phyloP scores from a whole-genome alignment of 768 basidiomycete genomes.

The Arthromyces matolae region DNA sequence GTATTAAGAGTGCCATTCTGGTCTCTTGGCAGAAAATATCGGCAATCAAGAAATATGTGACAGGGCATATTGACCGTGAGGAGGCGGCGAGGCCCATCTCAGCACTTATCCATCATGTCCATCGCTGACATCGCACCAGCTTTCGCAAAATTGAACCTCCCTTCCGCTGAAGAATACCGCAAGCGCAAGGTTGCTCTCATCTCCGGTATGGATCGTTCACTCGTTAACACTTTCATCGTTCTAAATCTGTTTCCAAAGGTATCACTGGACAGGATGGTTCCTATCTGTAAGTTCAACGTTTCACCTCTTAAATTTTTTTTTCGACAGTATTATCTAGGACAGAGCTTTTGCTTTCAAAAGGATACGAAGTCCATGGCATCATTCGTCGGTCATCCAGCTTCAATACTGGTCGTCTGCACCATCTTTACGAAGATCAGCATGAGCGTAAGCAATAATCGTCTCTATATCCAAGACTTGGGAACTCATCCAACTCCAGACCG shows the following conservation, averaged over 20 bases:
- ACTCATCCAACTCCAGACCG: conserved; percentile 41
- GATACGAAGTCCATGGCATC: conserved; percentile 92
- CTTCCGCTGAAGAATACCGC: conserved; percentile 76
- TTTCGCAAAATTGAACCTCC: conserved; percentile 55
- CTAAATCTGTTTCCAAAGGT: conserved; percentile 46
- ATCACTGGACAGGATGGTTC: conserved; percentile 97
- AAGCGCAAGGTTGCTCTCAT: conserved; percentile 93
- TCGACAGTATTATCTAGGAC: conserved; percentile 45
- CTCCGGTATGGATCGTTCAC: conserved; percentile 53
- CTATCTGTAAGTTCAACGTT: conserved; percentile 62
- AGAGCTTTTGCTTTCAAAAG: conserved; percentile 80
- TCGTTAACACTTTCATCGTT: not conserved
- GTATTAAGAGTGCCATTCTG: too few relatives aligned
- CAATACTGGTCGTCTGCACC: conserved; percentile 93
- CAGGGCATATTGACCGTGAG: too few relatives aligned
- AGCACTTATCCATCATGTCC: conserved; percentile 36
- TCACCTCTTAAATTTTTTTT: conserved; percentile 7
- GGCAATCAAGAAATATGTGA: conserved; percentile 4
- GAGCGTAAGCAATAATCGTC: conserved; percentile 56
- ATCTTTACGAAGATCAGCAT: conserved; percentile 90
- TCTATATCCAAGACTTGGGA: conserved; percentile 1
- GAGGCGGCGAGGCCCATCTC: not conserved
- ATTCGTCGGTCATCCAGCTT: conserved; percentile 97
- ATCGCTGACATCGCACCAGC: conserved; percentile 34
- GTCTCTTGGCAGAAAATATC: too few relatives aligned